Percentiles rank a stretch among this genome's conserved stretches.
phyloP scores from a whole-genome alignment of 495 filamentous ascomycete species.

The Hyaloscypha finlandica region DNA sequence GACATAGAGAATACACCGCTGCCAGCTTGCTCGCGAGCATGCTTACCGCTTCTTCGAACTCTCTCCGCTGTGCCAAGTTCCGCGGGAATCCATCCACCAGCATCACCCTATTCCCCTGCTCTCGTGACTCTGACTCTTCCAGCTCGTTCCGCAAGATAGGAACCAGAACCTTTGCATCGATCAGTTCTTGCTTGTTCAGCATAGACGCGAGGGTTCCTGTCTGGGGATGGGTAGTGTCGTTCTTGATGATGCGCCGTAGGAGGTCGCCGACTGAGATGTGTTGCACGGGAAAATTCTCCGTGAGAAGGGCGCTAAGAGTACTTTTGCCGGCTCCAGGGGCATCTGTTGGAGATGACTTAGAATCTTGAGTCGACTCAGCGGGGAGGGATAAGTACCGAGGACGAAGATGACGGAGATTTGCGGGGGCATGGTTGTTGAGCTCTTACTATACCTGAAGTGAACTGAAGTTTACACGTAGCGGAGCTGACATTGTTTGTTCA shows the following conservation, averaged over 20 bases:
- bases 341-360: constrained; percentile 7
- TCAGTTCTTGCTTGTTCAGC: constrained; percentile 9
- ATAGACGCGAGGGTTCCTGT: background rate
- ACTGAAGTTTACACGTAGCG: too few species aligned
- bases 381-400: too few species aligned
- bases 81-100: constrained; percentile 20
- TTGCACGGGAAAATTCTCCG: constrained; percentile 8
- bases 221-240: background rate
- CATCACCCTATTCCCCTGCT: constrained; percentile 7
- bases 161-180: constrained; percentile 11
- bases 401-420: too few species aligned
- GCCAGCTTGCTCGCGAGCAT: constrained; percentile 2
- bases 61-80: constrained; percentile 7
- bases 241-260: background rate
- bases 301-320: constrained; percentile 8
- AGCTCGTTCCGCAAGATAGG: constrained; percentile 2
- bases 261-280: constrained; percentile 19
- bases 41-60: constrained; percentile 14
- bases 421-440: too few species aligned
- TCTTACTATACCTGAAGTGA: too few species aligned
- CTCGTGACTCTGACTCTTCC: constrained; percentile 4
- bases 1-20: background rate
- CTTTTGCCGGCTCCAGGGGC: constrained; percentile 17
- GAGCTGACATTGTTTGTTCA: too few species aligned
- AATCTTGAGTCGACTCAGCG: background rate